Conservation (phyloP, 2,329 filamentous ascomycete genomes). For the Penicillium sp. region DNA sequence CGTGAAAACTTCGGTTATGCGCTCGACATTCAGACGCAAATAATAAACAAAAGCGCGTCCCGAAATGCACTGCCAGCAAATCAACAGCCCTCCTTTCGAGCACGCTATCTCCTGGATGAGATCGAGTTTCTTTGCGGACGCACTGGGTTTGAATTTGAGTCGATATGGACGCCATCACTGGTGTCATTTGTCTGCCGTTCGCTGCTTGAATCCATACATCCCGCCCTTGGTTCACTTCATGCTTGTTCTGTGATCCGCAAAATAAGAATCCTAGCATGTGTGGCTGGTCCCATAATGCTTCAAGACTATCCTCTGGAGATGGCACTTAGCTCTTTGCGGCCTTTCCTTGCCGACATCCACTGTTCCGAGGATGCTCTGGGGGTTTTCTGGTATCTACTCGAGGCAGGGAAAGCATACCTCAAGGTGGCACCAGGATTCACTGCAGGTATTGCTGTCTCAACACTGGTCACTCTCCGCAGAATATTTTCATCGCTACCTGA, state of each 20-base stretch:
- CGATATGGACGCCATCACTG: constrained; percentile 66
- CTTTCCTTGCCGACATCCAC: constrained; percentile 70
- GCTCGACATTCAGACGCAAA: constrained; percentile 56
- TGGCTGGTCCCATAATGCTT: constrained; percentile 65
- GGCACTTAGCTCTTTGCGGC: constrained; percentile 69
- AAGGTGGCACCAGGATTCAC: constrained; percentile 62
- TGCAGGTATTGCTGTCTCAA: constrained; percentile 69
- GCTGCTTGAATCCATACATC: constrained; percentile 70
- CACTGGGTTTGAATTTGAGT: constrained; percentile 55
- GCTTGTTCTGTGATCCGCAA: constrained; percentile 80
- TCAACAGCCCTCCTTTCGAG: constrained; percentile 79
- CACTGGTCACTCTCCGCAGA: constrained; percentile 65
- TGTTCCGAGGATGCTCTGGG: constrained; percentile 87
- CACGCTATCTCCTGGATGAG: constrained; percentile 65
- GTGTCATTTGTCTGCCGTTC: constrained; percentile 66
- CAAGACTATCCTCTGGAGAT: constrained; percentile 80
- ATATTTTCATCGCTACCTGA: constrained; percentile 68
- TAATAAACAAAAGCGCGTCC: constrained; percentile 61
- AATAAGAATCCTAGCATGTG: constrained; percentile 67
- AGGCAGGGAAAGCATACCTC: constrained; percentile 58
- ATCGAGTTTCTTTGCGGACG: constrained; percentile 69
- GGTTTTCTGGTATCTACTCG: constrained; percentile 73
- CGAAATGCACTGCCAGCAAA: constrained; percentile 58
- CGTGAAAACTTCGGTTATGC: constrained; percentile 53
- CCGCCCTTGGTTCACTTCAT: constrained; percentile 75